Conservation (phyloP, 805 yeast genomes). For the Brettanomyces bruxellensis region DNA sequence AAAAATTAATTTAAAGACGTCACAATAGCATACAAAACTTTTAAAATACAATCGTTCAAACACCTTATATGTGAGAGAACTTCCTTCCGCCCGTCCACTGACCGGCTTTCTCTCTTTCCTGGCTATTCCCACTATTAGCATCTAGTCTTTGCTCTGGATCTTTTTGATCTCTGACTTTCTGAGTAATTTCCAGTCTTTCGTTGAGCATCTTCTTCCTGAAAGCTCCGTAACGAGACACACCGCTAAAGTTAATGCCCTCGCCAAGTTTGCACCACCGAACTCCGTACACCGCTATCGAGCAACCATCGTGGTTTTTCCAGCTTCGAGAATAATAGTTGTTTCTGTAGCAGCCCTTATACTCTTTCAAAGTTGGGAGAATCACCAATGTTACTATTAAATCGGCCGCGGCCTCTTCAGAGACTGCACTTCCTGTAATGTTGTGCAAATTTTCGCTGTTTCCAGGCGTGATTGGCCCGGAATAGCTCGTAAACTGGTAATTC, state of each 20-base stretch:
- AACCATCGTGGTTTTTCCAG: constrained; percentile 79
- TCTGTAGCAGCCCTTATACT: constrained; percentile 56
- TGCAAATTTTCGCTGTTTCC: constrained; percentile 29
- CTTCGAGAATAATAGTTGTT: constrained; percentile 66
- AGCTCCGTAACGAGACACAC: constrained; percentile 9
- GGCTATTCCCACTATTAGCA: too few relatives aligned
- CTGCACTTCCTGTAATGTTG: constrained; percentile 24
- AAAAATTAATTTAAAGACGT: too few relatives aligned
- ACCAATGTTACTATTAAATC: constrained; percentile 52
- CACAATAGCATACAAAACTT: too few relatives aligned
- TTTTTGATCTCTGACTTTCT: constrained; percentile 4
- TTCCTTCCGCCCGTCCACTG: constrained; percentile 7
- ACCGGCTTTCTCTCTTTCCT: not conserved
- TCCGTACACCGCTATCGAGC: constrained; percentile 53
- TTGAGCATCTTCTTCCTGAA: constrained; percentile 14
- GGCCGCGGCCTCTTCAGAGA: constrained; percentile 21
- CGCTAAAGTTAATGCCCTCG: constrained; percentile 10
- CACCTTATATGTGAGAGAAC: constrained; percentile 1
- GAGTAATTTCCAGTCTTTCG: constrained; percentile 14
- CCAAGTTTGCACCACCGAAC: constrained; percentile 37
- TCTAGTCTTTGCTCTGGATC: constrained; percentile 2
- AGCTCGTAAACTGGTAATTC: constrained; percentile 9
- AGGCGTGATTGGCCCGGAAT: constrained; percentile 26
- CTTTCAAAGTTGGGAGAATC: constrained; percentile 59
- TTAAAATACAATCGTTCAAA: too few relatives aligned